Conservation (phyloP, 139 green algal genomes). For the Diplosphaera chodatii region DNA sequence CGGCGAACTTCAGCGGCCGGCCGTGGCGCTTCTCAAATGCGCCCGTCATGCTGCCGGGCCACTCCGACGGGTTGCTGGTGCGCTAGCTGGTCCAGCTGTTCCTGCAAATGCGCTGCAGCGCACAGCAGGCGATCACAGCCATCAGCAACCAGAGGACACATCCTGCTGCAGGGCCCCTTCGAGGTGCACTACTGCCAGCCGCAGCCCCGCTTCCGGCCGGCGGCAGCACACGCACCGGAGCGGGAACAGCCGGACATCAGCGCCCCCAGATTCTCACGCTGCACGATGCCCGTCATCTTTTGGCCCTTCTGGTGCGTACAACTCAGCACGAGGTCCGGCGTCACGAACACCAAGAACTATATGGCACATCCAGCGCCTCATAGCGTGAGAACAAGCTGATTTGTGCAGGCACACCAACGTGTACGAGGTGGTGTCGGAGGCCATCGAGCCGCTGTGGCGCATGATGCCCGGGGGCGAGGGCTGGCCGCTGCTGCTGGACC, state of each 20-base stretch:
- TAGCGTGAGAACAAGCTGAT: too few species aligned
- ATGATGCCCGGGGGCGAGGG: not conserved
- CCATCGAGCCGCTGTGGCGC: not conserved
- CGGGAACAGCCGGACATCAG: not conserved
- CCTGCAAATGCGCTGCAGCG: too few species aligned
- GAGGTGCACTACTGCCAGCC: not conserved
- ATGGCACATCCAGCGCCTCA: too few species aligned
- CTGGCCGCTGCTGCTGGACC: not conserved
- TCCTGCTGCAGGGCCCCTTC: not conserved
- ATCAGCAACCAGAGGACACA: too few species aligned
- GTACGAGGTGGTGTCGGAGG: not conserved
- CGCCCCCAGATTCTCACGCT: not conserved
- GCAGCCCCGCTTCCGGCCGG: not conserved
- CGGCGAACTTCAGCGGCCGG: not conserved
- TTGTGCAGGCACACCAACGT: not conserved
- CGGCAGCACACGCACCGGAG: too few species aligned
- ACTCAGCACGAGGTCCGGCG: too few species aligned
- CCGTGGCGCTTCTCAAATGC: not conserved
- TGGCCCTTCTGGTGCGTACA: not conserved
- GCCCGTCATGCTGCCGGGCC: not conserved
- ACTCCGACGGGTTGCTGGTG: not conserved
- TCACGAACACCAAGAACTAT: too few species aligned
- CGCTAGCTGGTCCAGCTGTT: too few species aligned
- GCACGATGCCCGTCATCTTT: constrained; percentile 17
- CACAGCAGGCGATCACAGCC: too few species aligned